Conservation (phyloP, 2,329 filamentous ascomycete species). For the Scytalidium sp. region DNA sequence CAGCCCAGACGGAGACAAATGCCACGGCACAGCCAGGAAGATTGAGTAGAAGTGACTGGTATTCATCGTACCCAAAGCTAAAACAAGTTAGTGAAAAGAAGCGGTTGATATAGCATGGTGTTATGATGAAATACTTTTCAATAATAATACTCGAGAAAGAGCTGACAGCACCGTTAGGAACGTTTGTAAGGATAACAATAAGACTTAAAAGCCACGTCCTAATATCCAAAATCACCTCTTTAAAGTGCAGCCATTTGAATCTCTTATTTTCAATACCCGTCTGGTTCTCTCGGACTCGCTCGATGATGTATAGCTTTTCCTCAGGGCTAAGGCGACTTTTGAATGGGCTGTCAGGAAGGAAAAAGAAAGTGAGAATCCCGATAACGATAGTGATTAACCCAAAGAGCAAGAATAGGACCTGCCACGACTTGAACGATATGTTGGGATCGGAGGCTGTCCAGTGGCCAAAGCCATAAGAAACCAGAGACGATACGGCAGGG, state of each 20-base stretch:
- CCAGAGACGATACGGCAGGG: constrained; percentile 42
- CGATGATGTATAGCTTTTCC: constrained; percentile 31
- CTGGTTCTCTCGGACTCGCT: constrained; percentile 44
- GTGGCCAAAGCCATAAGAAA: constrained; percentile 49
- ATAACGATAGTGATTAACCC: constrained; percentile 38
- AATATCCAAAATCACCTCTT: constrained; percentile 32
- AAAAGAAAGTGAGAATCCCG: constrained; percentile 33
- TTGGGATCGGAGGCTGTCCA: constrained; percentile 21
- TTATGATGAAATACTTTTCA: not conserved
- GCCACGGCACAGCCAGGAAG: constrained; percentile 40
- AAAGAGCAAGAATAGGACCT: constrained; percentile 47
- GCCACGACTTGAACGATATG: constrained; percentile 40
- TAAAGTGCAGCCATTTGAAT: constrained; percentile 32
- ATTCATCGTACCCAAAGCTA: constrained; percentile 39
- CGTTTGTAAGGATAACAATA: constrained; percentile 28
- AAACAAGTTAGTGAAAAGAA: not conserved
- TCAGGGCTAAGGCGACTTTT: constrained; percentile 31
- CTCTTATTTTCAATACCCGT: constrained; percentile 26
- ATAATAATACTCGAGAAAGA: constrained; percentile 38
- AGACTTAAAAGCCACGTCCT: constrained; percentile 36
- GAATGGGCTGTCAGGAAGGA: constrained; percentile 40
- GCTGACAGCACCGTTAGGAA: constrained; percentile 31
- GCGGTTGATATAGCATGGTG: not conserved
- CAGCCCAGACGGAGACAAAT: constrained; percentile 36
- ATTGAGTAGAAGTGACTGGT: constrained; percentile 40